Evolutionary conservation across 352 stramenopile genomes (phyloP).

Genomic region (Pythium insidiosum): DNA sequence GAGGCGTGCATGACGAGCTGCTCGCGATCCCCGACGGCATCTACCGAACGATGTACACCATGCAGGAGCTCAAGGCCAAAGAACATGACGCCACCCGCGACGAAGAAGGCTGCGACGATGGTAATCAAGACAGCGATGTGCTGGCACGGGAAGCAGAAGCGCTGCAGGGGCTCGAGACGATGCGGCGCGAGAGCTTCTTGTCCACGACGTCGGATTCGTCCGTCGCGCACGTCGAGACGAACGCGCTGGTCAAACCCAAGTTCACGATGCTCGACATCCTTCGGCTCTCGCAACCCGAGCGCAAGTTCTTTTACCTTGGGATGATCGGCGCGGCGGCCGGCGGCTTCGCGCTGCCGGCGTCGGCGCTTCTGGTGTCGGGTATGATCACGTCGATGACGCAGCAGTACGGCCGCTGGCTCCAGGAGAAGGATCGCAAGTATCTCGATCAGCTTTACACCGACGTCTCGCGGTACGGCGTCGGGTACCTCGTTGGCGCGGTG

Average conservation of each 20-base stretch:
- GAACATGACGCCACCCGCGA: too few relatives aligned
- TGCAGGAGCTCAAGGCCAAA: too few relatives aligned
- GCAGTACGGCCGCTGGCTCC: slow-evolving; percentile 10
- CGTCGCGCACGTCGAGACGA: too few relatives aligned
- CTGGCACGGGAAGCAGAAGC: too few relatives aligned
- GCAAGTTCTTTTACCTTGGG: background rate
- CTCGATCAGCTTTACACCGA: slow-evolving; percentile 15
- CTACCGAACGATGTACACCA: slow-evolving; percentile 80
- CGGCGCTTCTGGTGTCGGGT: slow-evolving; percentile 6
- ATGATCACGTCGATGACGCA: slow-evolving; percentile 17
- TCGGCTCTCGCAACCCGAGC: too few relatives aligned
- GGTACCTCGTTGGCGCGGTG: slow-evolving; percentile 18
- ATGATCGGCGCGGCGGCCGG: background rate
- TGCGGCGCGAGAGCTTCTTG: too few relatives aligned
- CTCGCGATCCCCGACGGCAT: slow-evolving; percentile 41
- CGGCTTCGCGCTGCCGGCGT: slow-evolving; percentile 9
- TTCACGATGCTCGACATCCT: too few relatives aligned
- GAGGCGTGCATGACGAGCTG: slow-evolving; percentile 25
- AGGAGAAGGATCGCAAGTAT: background rate
- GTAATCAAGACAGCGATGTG: too few relatives aligned
- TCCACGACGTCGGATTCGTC: too few relatives aligned
- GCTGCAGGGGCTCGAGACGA: too few relatives aligned
- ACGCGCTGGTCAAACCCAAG: too few relatives aligned
- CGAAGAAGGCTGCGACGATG: background rate
- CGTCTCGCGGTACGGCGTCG: slow-evolving; percentile 12